Percentiles rank a stretch among this genome's conserved stretches.
phyloP scores from a whole-genome alignment of 2,329 filamentous ascomycete genomes.

The Canariomyces notabilis region DNA sequence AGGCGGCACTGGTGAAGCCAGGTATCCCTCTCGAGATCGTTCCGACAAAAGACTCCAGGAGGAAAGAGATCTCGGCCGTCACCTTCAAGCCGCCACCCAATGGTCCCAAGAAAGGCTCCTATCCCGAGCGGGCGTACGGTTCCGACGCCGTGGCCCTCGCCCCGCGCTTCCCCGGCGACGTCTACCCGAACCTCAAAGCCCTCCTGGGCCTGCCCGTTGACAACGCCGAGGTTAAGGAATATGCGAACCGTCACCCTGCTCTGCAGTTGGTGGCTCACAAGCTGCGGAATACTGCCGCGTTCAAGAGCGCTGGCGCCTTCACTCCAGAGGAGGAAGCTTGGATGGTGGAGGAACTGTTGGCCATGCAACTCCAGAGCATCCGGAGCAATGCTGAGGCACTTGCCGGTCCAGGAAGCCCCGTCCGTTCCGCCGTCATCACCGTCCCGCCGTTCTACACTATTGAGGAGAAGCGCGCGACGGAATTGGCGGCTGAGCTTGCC shows the following conservation, averaged over 20 bases:
- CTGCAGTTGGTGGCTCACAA: constrained; percentile 60
- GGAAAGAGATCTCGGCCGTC: constrained; percentile 87
- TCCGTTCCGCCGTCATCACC: constrained; percentile 83
- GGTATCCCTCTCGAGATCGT: constrained; percentile 97
- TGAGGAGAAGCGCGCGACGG: constrained; percentile 82
- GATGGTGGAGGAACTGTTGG: constrained; percentile 87
- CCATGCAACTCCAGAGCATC: constrained; percentile 93
- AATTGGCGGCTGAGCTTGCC: constrained; percentile 79
- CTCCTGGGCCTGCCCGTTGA: constrained; percentile 70
- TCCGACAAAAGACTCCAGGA: constrained; percentile 92
- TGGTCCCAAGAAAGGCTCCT: constrained; percentile 58
- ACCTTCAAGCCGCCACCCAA: constrained; percentile 83
- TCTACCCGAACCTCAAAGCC: constrained; percentile 90
- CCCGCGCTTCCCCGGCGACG: constrained; percentile 83
- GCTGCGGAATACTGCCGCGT: constrained; percentile 65
- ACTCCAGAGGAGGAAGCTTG: constrained; percentile 57
- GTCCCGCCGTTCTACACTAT: constrained; percentile 85
- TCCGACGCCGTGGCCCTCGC: constrained; percentile 84
- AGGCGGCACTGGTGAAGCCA: constrained; percentile 91
- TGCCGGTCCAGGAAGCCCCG: constrained; percentile 67
- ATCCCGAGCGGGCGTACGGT: constrained; percentile 87
- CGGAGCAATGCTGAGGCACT: constrained; percentile 80
- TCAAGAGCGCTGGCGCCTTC: constrained; percentile 68
- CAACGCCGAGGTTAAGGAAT: constrained; percentile 60
- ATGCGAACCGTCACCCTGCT: constrained; percentile 71